Evolutionary conservation across 83 land plant species (phyloP).

Genomic region (Picea mariana): DNA sequence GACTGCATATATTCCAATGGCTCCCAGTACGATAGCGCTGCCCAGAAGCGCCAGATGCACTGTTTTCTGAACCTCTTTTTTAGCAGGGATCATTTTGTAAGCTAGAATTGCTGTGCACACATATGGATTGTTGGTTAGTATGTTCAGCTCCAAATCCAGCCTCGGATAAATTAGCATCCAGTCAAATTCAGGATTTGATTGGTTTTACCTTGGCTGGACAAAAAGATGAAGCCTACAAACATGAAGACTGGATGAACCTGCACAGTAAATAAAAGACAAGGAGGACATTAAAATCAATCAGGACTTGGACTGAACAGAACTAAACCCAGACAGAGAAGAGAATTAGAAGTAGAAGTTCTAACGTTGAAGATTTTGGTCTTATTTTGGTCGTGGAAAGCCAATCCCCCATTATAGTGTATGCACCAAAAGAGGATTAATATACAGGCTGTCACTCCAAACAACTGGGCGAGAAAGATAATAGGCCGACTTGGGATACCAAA

Average conservation of each 20-base stretch:
- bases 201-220: conserved; percentile 21
- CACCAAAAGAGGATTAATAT: conserved; percentile 30
- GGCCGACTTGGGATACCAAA: not conserved
- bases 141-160: not conserved
- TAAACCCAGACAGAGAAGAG: not conserved
- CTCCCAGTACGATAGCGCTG: conserved; percentile 14
- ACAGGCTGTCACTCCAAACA: conserved; percentile 24
- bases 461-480: not conserved
- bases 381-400: conserved; percentile 25
- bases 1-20: conserved; percentile 25
- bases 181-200: not conserved
- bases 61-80: conserved; percentile 10
- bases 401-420: conserved; percentile 28
- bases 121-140: not conserved
- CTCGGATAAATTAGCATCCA: not conserved
- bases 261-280: not conserved
- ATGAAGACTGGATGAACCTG: conserved; percentile 29
- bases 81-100: conserved; percentile 20
- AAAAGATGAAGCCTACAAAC: conserved; percentile 21
- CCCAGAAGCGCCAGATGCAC: conserved; percentile 13
- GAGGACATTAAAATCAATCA: not conserved
- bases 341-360: not conserved
- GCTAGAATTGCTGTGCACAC: not conserved
- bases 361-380: conserved; percentile 34
- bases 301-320: not conserved